Base-by-base conservation (phyloP, 176 grass and related monocot genomes). In the Hyparrhenia diplandra region DNA sequence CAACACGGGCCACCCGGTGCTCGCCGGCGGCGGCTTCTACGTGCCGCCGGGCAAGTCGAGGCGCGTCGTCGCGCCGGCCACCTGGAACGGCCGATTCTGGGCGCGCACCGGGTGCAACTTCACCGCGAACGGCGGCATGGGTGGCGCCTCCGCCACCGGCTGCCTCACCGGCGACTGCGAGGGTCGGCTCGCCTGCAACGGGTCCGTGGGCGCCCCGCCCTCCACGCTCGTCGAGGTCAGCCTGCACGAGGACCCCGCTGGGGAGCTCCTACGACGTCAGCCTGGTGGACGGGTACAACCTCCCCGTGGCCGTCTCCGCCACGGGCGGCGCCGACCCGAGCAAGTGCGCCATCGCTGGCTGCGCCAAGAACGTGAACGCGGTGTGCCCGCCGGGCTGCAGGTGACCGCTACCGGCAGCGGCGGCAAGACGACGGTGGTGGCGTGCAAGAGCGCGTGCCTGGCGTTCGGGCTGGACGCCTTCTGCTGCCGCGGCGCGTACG, bases 251-350 rank as follows among this genome's bases (percentile, higher is more conserved):
- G 92, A 84, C 64, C 13, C 61, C 32, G 75, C 78, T 83, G 85
- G 89, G 89, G 14, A 94, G 88, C 74, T 92, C 91, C 76, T 97
- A 90, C 80, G 91, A 94, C 75, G 89, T 94, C 24, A 97, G 94
- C 87, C 62, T 97, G 1, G 89, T 97, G 18, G 94, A 97, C 78
- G 94, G 91, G 40, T 97, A 97, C 88, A 97, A 97, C 89, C 76
- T 97, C 13, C 92, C 92, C 10, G 65, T 98, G 24, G 59, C 92
- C 75, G 84, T 98, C 18, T 83, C 84, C 36, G 74, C 90, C 27
- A 76, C 80, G 35, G 76, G 47, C 14, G 74, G 30, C 66, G 20
- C 43, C 16, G 64, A 18, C 29, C 57, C 46, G 17, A 81, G 21
- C 11, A 80, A 25, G 21, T 94, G 95, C 71, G 67, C 59, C 67